Evolutionary conservation across 805 yeast genomes (phyloP), one percentile per base, ranked within the genome.

Genomic region (Schizosaccharomyces osmophilus): DNA sequence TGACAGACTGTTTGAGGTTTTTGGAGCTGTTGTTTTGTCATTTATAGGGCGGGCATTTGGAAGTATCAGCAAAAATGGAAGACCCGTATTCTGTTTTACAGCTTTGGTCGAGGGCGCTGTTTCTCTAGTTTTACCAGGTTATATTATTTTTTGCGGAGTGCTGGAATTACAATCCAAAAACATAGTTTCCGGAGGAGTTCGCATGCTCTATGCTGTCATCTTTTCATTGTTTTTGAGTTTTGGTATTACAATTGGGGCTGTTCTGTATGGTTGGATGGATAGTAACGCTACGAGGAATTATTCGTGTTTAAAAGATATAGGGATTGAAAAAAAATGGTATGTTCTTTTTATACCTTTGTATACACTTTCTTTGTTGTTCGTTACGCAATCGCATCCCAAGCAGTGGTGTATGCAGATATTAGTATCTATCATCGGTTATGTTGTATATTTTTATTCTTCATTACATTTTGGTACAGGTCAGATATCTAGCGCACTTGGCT

Each of bases 191-290:
- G 97, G 97, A 0, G 78, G 95, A 0, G 97, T 90, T 61, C 76
- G 97, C 70, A 90, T 90, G 97, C 89, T 90, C 69, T 90, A 90
- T 71, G 97, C 97, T 9, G 83, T 89, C 66, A 87, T 90, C 59
- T 90, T 90, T 69, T 88, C 97, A 2, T 59, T 64, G 61, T 57
- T 15, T 64, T 62, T 22, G 26, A 13, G 32, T 19, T 45, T 54
- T 36, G 97, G 97, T 55, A 86, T 90, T 65, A 88, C 97, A 0
- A 73, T 90, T 62, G 97, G 97, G 0, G 86, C 95, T 4, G 95
- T 95, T 0, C 74, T 90, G 51, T 90, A 86, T 69, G 97, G 97
- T 3, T 90, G 43, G 61, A 42, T 57, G 48, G 51, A 43, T 6
- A 43, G 9, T 13, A 19, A 59, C 9, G 60, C 60, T 26, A 57